These are phyloP conservation scores for Colletotrichum euphorbiae DNA, from an alignment of 2,329 filamentous ascomycete genomes.

Conservation along the genomic window DNA sequence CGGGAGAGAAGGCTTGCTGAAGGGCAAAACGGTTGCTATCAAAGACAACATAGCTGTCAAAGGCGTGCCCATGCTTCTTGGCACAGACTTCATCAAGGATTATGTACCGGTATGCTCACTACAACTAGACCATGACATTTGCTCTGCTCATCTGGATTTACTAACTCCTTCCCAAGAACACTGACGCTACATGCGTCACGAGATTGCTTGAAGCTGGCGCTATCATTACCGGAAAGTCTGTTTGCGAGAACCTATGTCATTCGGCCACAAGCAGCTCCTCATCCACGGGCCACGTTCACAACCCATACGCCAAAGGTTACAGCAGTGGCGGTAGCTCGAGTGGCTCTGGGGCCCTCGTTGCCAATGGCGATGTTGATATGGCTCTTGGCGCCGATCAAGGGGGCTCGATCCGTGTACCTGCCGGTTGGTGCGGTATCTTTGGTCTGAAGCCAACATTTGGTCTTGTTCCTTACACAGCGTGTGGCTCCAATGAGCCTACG, in stretches of 20 bases:
- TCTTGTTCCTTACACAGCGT: constrained; percentile 58
- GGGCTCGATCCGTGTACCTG: constrained; percentile 49
- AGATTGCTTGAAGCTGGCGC: constrained; percentile 44
- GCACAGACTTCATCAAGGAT: constrained; percentile 23
- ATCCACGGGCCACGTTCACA: constrained; percentile 46
- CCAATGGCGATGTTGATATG: constrained; percentile 43
- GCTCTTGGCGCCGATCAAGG: constrained; percentile 49
- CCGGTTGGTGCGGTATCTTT: constrained; percentile 47
- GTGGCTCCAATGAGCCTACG: constrained; percentile 52
- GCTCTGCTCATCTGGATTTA: too few species aligned
- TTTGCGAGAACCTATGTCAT: constrained; percentile 48
- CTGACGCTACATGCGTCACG: constrained; percentile 17
- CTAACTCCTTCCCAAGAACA: neutral
- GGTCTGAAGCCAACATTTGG: constrained; percentile 55
- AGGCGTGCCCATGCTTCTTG: constrained; percentile 28
- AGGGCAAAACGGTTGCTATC: constrained; percentile 42
- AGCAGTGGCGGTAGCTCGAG: constrained; percentile 48
- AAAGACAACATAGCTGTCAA: constrained; percentile 48
- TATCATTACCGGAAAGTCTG: constrained; percentile 44
- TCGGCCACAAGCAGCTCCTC: constrained; percentile 46
- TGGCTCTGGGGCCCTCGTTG: constrained; percentile 48
- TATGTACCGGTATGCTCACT: neutral
- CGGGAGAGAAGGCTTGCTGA: constrained; percentile 29
- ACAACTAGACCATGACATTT: neutral
- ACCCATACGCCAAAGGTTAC: constrained; percentile 44